Conservation (phyloP, 176 grass and related monocot species). For the Phoenix roebelenii region DNA sequence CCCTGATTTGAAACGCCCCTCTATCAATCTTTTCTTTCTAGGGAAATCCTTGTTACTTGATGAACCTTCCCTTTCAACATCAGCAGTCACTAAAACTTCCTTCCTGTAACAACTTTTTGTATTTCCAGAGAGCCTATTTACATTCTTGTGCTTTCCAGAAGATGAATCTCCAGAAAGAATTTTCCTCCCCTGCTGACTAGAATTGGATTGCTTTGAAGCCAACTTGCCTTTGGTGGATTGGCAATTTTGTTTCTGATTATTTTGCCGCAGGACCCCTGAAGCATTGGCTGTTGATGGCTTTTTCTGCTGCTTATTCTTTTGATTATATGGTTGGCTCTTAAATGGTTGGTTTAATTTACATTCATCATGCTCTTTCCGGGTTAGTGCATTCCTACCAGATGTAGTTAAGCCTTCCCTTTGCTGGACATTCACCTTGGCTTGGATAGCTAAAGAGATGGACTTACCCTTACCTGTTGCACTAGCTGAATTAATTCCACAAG, state of each 20-base stretch:
- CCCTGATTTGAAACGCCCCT: constrained; percentile 38
- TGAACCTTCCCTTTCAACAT: constrained; percentile 37
- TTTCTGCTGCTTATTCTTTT: constrained; percentile 57
- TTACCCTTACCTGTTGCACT: constrained; percentile 54
- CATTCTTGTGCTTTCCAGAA: constrained; percentile 50
- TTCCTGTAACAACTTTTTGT: constrained; percentile 43
- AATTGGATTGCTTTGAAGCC: constrained; percentile 35
- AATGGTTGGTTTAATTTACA: constrained; percentile 46
- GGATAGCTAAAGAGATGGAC: constrained; percentile 57
- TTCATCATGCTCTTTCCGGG: constrained; percentile 53
- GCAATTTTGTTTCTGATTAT: constrained; percentile 92
- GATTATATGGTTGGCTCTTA: constrained; percentile 36
- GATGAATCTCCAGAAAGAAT: constrained; percentile 37
- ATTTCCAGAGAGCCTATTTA: constrained; percentile 36
- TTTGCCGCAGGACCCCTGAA: constrained; percentile 54
- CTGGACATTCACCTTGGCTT: constrained; percentile 81
- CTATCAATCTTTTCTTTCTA: constrained; percentile 74
- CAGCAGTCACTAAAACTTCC: constrained; percentile 34
- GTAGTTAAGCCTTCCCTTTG: constrained; percentile 55
- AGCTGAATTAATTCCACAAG: constrained; percentile 37
- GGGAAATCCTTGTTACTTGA: constrained; percentile 77
- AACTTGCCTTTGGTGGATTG: constrained; percentile 36
- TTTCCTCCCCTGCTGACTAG: constrained; percentile 59
- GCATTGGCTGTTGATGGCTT: constrained; percentile 32
- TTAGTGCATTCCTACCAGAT: constrained; percentile 32